Base-by-base conservation (phyloP, 768 basidiomycete genomes). In the Lepiota subincarnata region DNA sequence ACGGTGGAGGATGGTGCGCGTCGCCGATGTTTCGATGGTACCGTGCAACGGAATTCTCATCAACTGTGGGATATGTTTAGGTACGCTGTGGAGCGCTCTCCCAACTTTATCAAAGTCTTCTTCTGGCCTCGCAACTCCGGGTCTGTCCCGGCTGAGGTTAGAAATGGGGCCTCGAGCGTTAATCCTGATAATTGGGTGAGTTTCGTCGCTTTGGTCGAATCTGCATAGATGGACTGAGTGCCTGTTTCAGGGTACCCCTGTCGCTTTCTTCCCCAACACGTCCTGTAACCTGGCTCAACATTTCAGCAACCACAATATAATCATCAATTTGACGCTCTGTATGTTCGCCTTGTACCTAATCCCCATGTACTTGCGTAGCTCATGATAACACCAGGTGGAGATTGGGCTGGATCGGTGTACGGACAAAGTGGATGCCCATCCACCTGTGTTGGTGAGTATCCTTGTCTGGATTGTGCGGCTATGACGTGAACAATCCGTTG, bases 61-160 rank as follows among this genome's bases (percentile, higher is more conserved):
- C 19, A 48, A 7, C 20, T 22, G 13, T 38, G 34, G 12, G 2
- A 22, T 42, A 24, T 13, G 22, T 26, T 28, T 50, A 84, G 80
- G 78, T 86, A 79, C 62, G 87, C 82, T 0, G 71, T 86, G 47
- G 84, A 87, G 63, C 77, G 86, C 36, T 80, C 81, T 0, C 60
- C 66, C 16, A 60, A 59, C 13, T 78, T 72, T 61, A 82, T 89
- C 57, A 82, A 81, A 48, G 72, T 89, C 28, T 90, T 83, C 80
- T 88, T 87, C 71, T 92, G 87, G 86, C 65, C 79, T 0, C 73
- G 87, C 22, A 75, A 75, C 58, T 74, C 66, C 43, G 66, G 61
- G 2, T 63, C 59, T 26, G 75, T 81, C 22, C 84, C 83, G 1
- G 47, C 61, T 7, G 81, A 82, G 24, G 72, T 85, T 14, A 66